Conservation (phyloP, 257 asterid genomes). For the Solanum sejunctum region DNA sequence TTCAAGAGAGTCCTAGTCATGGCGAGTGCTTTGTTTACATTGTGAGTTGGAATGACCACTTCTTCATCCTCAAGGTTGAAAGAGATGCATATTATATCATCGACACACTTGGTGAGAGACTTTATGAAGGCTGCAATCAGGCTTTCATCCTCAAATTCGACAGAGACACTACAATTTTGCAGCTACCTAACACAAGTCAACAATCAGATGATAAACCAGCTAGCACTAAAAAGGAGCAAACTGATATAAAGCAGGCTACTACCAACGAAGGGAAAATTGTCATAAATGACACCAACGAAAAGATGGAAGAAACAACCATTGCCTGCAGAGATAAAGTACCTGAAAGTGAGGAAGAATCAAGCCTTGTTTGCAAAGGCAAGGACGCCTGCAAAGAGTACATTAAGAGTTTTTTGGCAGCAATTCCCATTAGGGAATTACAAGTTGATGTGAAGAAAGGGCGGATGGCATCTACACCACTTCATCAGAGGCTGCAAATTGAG, state of each 20-base stretch:
- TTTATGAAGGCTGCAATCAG: constrained; percentile 72
- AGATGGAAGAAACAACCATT: constrained; percentile 9
- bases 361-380: constrained; percentile 18
- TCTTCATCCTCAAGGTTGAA: constrained; percentile 62
- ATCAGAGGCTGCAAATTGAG: constrained; percentile 57
- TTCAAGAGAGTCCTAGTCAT: background rate
- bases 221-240: constrained; percentile 1
- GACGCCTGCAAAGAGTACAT: constrained; percentile 62
- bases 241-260: constrained; percentile 5
- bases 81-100: constrained; percentile 53
- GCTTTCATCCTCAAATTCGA: constrained; percentile 75
- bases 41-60: constrained; percentile 87
- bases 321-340: constrained; percentile 16
- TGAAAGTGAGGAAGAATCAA: background rate
- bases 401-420: constrained; percentile 58
- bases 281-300: background rate
- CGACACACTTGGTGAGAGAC: constrained; percentile 85
- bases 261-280: background rate
- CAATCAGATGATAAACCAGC: constrained; percentile 14
- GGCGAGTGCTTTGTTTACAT: constrained; percentile 31
- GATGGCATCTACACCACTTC: constrained; percentile 44
- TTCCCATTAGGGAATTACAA: constrained; percentile 51
- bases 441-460: constrained; percentile 47
- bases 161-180: constrained; percentile 33
- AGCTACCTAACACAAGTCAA: constrained; percentile 10